phyloP scores from a whole-genome alignment of 2,329 filamentous ascomycete species.

The Cercospora zeae-maydis region DNA sequence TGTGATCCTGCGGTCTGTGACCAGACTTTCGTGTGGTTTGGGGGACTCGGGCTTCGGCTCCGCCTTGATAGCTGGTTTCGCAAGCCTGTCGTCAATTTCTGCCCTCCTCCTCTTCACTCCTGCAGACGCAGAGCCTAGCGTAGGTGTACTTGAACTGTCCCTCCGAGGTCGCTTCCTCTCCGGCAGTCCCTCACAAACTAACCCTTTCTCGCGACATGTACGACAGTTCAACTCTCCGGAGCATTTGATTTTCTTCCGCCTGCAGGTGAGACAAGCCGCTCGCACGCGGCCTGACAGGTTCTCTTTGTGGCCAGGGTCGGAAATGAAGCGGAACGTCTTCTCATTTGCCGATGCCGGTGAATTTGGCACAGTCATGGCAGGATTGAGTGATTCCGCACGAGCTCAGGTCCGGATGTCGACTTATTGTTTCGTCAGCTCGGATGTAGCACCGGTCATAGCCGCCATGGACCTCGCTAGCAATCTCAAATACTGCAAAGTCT shows the following conservation, averaged over 20 bases:
- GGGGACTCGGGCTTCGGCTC: not conserved
- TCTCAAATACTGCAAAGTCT: not conserved
- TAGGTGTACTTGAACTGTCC: constrained; percentile 7
- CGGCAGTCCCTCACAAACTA: constrained; percentile 28
- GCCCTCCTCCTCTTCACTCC: constrained; percentile 7
- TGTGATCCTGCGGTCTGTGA: not conserved
- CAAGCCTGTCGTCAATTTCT: not conserved
- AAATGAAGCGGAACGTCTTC: constrained; percentile 26
- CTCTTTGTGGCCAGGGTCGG: constrained; percentile 30
- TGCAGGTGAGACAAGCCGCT: constrained; percentile 29
- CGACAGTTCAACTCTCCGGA: constrained; percentile 26
- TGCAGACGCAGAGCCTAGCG: not conserved
- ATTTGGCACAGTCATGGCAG: constrained; percentile 14
- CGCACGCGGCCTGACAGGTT: constrained; percentile 30
- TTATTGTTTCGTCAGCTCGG: not conserved
- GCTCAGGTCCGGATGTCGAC: not conserved
- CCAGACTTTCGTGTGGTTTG: not conserved
- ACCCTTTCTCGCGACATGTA: constrained; percentile 27
- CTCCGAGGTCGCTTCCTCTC: constrained; percentile 23
- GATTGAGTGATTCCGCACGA: not conserved
- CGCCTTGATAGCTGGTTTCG: not conserved
- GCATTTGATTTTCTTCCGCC: constrained; percentile 31
- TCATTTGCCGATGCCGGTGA: constrained; percentile 14
- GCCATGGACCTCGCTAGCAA: not conserved
- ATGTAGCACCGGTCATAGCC: not conserved